Evolutionary conservation across 768 basidiomycete species (phyloP), one percentile per base, ranked within the genome.

Genomic region (Boletus reticulatus): DNA sequence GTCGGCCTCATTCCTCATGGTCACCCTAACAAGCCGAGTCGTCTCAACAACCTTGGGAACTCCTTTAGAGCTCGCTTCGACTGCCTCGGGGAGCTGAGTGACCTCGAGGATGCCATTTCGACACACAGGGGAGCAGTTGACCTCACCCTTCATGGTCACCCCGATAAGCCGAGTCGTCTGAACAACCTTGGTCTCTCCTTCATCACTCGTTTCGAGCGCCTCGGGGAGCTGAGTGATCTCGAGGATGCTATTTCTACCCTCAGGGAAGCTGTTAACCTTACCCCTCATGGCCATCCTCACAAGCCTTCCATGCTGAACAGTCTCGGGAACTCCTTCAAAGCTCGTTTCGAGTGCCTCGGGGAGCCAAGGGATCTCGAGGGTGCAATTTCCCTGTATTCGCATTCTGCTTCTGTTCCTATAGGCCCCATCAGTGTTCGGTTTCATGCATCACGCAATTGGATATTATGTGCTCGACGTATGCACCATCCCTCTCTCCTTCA

Each of bases 401-500:
- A 49, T 12, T 1, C 36, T 36, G 36, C 36, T 36, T 36, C 36
- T 36, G 13, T 16, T 16, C 36, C 36, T 13, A 36, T 16, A 12
- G 36, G 36, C 16, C 13, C 36, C 12, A 36, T 36, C 13, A 36
- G 36, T 4, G 13, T 36, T 36, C 22, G 57, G n/a, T 53, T 62
- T 16, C 19, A 16, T 42, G 56, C 58, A 27, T 48, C 47, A 9
- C 50, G 16, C 22, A 36, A 12, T 39, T 59, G 54, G 58, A 43
- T 44, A 32, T 43, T 39, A 10, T 50, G 48, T 37, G 58, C 58
- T 34, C 58, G 45, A 6, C 8, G 6, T 32, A 8, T 59, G n/a
- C 37, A 38, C 3, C 47, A 60, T 10, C 19, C 17, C 20, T 55
- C 63, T 29, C 59, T 62, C 27, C 43, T 68, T 2, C 38, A 58